Conservation (phyloP, 2,329 filamentous ascomycete genomes). For the Pyrenochaeta sp. region DNA sequence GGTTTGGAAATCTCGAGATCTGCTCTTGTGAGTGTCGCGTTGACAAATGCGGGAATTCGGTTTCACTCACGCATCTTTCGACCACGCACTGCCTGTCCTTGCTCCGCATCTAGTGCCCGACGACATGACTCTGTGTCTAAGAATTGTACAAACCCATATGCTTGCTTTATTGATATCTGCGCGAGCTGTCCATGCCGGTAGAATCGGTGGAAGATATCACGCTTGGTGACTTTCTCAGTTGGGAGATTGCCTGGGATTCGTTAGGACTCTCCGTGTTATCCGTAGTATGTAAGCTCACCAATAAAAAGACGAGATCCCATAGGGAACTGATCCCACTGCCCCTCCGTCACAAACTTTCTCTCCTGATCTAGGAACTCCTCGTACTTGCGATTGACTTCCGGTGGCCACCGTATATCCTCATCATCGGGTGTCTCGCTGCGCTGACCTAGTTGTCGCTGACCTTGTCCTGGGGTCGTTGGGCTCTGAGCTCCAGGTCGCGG, state of each 20-base stretch:
- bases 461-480: slow-evolving; percentile 38
- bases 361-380: slow-evolving; percentile 78
- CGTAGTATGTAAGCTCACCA: slow-evolving; percentile 60
- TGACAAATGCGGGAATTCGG: background rate
- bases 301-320: slow-evolving; percentile 81
- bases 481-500: slow-evolving; percentile 37
- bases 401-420: slow-evolving; percentile 61
- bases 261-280: slow-evolving; percentile 20
- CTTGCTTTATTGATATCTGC: slow-evolving; percentile 95
- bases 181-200: slow-evolving; percentile 84
- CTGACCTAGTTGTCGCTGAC: slow-evolving; percentile 34
- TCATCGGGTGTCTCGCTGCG: slow-evolving; percentile 48
- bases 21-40: slow-evolving; percentile 52
- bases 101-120: slow-evolving; percentile 77
- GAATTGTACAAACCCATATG: slow-evolving; percentile 97
- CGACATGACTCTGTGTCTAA: slow-evolving; percentile 78
- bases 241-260: slow-evolving; percentile 78
- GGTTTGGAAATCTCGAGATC: slow-evolving; percentile 90
- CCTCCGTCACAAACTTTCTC: slow-evolving; percentile 77
- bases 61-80: slow-evolving; percentile 84
- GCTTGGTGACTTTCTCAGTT: slow-evolving; percentile 90
- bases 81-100: slow-evolving; percentile 84
- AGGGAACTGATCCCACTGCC: slow-evolving; percentile 83
- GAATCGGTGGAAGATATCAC: slow-evolving; percentile 92
- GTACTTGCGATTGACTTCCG: slow-evolving; percentile 71